phyloP scores from a whole-genome alignment of 495 filamentous ascomycete species.

The Penicillium alfredii region DNA sequence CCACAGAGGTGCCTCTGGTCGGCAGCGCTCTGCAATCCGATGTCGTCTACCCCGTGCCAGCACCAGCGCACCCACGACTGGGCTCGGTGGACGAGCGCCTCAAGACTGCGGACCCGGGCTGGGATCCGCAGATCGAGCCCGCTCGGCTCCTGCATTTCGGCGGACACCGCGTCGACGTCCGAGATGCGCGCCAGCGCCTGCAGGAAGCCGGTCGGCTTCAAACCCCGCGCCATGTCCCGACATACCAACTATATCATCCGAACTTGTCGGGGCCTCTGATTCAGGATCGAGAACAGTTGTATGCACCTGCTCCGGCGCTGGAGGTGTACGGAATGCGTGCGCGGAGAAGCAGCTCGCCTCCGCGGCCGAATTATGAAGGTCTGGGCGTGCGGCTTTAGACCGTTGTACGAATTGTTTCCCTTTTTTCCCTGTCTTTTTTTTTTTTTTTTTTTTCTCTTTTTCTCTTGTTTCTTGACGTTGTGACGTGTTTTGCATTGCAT shows the following conservation, averaged over 20 bases:
- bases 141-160: constrained; percentile 22
- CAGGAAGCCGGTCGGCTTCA: constrained; percentile 15
- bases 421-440: too few relatives aligned
- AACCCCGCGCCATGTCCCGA: constrained; percentile 13
- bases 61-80: constrained; percentile 4
- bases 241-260: constrained; percentile 27
- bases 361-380: constrained; percentile 18
- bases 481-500: too few relatives aligned
- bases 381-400: constrained; percentile 19
- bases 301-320: constrained; percentile 15
- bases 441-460: neutral
- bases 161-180: constrained; percentile 28
- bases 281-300: constrained; percentile 17
- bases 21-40: constrained; percentile 23
- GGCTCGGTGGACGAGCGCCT: constrained; percentile 22
- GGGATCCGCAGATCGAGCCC: constrained; percentile 13
- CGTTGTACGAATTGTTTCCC: too few relatives aligned
- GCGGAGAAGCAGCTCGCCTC: constrained; percentile 54
- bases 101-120: constrained; percentile 10
- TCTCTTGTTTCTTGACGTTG: neutral
- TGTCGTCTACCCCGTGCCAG: constrained; percentile 10
- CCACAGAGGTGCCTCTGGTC: constrained; percentile 5
- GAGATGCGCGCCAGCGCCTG: constrained; percentile 23
- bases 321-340: constrained; percentile 19
- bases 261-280: constrained; percentile 33